Base-by-base conservation (phyloP, 176 grass and related monocot genomes). In the Alloteropsis semialata region DNA sequence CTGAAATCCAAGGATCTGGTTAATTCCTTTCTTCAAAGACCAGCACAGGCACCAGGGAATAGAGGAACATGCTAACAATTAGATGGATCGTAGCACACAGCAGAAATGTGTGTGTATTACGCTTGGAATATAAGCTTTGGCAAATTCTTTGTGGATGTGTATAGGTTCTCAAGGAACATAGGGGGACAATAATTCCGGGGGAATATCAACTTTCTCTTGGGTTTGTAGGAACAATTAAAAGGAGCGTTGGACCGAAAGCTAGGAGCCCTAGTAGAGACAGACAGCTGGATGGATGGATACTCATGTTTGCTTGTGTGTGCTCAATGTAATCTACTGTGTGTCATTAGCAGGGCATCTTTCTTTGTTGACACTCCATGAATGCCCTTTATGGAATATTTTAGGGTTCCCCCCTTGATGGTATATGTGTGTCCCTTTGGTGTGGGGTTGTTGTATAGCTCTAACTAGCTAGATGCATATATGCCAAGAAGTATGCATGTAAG, bases 181-280 rank as follows among this genome's bases (percentile, higher is more conserved):
- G 21, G 75, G 86, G 58, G 50, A 27, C 87, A 84, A 80, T 50
- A 79, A 84, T 84, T 88, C 87, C 24, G 0, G 6, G 19, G 7
- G 76, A 80, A 89, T 69, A 89, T 65, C 9, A 1, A 75, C 69
- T 89, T 84, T 75, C 39, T 38, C 48, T 75, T 49, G 65, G 87
- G 66, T 67, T 79, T 73, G 48, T 12, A 74, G 30, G 87, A 80
- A 89, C 60, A 80, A 80, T 69, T 75, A 74, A 74, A 66, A 75
- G 75, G 59, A 84, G 50, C 42, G 41, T 75, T 84, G 87, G 87
- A 75, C 87, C 59, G 34, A 80, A 79, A 75, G 42, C n/a, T 71
- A 28, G 72, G 67, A 22, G 19, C 48, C 25, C 54, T 67, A 56
- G 42, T 50, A 24, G 25, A 30, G 66, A 69, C n/a, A 60, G 24